A percentile compares a stretch with the other conserved stretches of the same genome.
phyloP scores from a whole-genome alignment of 148 eudicot genomes.

The Rhododendron griersonianum region DNA sequence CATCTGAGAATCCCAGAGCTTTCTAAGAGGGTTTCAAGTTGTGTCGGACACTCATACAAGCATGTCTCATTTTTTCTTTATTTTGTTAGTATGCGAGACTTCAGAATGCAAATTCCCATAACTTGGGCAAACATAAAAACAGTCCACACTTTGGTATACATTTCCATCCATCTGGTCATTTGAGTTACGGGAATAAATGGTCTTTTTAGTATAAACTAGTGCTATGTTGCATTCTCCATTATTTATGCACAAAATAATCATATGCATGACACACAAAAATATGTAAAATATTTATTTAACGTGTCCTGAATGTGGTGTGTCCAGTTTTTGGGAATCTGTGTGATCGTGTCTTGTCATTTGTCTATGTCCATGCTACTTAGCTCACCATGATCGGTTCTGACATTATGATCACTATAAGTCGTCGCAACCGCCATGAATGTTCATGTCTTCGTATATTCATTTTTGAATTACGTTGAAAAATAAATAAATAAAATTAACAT shows the following conservation, averaged over 20 bases:
- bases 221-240: neutral
- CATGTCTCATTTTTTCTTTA: neutral
- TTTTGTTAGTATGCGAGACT: neutral
- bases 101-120: neutral
- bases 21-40: neutral
- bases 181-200: neutral
- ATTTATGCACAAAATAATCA: neutral
- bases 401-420: too few relatives aligned
- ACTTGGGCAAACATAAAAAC: neutral
- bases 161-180: neutral
- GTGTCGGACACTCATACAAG: neutral
- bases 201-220: neutral
- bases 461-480: too few relatives aligned
- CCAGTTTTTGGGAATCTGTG: too few relatives aligned
- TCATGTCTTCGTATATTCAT: too few relatives aligned
- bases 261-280: neutral
- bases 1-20: neutral
- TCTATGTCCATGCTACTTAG: too few relatives aligned
- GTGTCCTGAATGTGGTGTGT: neutral
- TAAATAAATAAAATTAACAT: too few relatives aligned
- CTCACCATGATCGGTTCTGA: too few relatives aligned
- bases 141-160: neutral
- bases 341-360: too few relatives aligned
- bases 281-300: neutral
- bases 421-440: neutral